Conservation (phyloP, 116 monocot species). For the Trichopus zeylanicus region DNA sequence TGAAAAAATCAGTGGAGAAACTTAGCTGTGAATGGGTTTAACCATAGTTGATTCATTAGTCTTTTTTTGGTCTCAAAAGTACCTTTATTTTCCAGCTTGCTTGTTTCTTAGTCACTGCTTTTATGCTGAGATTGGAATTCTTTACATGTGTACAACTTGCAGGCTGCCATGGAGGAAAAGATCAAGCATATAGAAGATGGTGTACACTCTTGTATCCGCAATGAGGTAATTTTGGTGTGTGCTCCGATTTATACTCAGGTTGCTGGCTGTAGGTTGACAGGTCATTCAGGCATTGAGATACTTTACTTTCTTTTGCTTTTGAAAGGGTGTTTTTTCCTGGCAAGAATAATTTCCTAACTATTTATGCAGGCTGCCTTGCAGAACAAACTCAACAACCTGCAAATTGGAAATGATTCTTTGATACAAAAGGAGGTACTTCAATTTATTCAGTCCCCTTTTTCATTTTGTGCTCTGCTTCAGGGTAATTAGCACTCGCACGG, state of each 20-base stretch:
- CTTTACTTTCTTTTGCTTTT: background rate
- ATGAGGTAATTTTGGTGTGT: constrained; percentile 1
- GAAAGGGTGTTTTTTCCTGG: background rate
- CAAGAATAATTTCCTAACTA: background rate
- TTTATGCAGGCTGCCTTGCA: constrained; percentile 3
- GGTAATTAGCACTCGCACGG: too few relatives aligned
- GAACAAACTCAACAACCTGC: background rate
- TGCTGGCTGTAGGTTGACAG: too few relatives aligned
- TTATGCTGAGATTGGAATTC: too few relatives aligned
- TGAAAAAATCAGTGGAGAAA: background rate
- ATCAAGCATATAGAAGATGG: background rate
- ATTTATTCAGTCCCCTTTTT: constrained; percentile 3
- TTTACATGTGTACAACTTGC: background rate
- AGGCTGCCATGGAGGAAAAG: constrained; percentile 4
- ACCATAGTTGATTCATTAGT: background rate
- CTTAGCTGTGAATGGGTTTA: background rate
- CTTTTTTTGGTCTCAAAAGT: too few relatives aligned
- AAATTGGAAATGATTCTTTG: background rate
- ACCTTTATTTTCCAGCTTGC: too few relatives aligned
- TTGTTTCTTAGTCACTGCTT: too few relatives aligned
- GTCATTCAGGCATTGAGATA: too few relatives aligned
- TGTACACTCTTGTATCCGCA: background rate
- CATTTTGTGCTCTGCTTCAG: background rate
- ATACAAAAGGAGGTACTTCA: constrained; percentile 11
- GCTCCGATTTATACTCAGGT: background rate